These are phyloP conservation scores for Plectosphaerella plurivora DNA, from an alignment of 2,329 filamentous ascomycete species.

Conservation along the genomic window DNA sequence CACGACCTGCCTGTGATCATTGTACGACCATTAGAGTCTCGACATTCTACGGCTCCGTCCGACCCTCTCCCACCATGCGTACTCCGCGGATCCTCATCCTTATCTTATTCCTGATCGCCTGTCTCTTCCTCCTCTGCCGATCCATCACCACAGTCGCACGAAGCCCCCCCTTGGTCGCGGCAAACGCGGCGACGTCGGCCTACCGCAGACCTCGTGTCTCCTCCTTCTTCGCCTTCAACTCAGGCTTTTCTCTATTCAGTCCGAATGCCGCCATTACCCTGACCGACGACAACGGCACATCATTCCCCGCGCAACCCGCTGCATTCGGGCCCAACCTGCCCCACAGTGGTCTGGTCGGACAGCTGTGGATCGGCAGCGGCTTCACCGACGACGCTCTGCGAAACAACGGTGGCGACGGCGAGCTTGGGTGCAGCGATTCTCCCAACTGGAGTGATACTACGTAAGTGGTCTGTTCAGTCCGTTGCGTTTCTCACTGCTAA, in stretches of 20 bases:
- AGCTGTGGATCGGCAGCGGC: constrained; percentile 89
- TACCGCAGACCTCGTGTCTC: constrained; percentile 39
- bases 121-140: constrained; percentile 51
- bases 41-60: not conserved
- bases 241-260: constrained; percentile 84
- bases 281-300: constrained; percentile 96
- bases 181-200: constrained; percentile 13
- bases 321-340: constrained; percentile 84
- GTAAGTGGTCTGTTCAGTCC: not conserved
- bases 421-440: constrained; percentile 92
- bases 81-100: constrained; percentile 50
- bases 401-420: constrained; percentile 66
- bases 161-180: constrained; percentile 5
- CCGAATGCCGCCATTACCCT: constrained; percentile 94
- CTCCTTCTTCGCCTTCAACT: constrained; percentile 65
- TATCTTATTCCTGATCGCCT: constrained; percentile 47
- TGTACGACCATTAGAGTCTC: not conserved
- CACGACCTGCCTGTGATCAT: not conserved
- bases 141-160: constrained; percentile 37
- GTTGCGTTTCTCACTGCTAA: no score
- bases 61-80: constrained; percentile 38
- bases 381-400: constrained; percentile 75
- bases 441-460: constrained; percentile 70
- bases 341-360: constrained; percentile 72
- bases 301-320: constrained; percentile 88